Evolutionary conservation across 1,284 basidiomycete species (phyloP).

Genomic region (Puccinia hordei): DNA sequence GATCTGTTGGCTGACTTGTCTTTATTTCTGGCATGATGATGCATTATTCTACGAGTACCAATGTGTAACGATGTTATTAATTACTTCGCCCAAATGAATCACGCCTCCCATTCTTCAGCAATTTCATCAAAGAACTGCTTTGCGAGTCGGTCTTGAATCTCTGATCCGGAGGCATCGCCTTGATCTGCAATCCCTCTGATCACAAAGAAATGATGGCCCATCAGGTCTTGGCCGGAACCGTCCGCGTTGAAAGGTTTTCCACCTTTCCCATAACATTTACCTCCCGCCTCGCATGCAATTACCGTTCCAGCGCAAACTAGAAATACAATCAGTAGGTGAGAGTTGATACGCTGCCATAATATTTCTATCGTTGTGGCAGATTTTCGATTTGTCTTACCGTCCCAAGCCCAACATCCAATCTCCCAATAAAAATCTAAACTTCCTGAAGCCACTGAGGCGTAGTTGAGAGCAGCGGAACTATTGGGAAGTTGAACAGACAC

Average conservation of each 20-base stretch:
- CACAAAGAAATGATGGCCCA: constrained; percentile 56
- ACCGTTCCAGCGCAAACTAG: constrained; percentile 76
- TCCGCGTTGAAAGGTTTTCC: constrained; percentile 49
- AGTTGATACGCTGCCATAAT: too few species aligned
- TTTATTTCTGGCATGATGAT: too few species aligned
- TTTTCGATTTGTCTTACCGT: constrained; percentile 19
- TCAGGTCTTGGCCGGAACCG: constrained; percentile 53
- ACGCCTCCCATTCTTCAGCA: constrained; percentile 44
- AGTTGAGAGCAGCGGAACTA: constrained; percentile 58
- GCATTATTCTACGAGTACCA: too few species aligned
- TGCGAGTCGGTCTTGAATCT: constrained; percentile 42
- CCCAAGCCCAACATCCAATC: constrained; percentile 59
- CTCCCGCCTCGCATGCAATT: constrained; percentile 86
- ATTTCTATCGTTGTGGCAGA: background rate
- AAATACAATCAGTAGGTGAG: background rate
- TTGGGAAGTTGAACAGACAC: constrained; percentile 17
- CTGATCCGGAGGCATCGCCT: constrained; percentile 12
- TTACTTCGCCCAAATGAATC: too few species aligned
- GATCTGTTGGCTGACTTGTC: too few species aligned
- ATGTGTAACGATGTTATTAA: too few species aligned
- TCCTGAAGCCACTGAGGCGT: constrained; percentile 56
- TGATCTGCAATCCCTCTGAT: constrained; percentile 44
- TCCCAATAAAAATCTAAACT: constrained; percentile 58
- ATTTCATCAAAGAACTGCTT: constrained; percentile 39
- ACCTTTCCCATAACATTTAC: constrained; percentile 66